Percentiles rank a stretch among this genome's conserved stretches.
These are phyloP conservation scores for Verticillium nubilum DNA, from an alignment of 2,329 filamentous ascomycete genomes.

Conservation along the genomic window DNA sequence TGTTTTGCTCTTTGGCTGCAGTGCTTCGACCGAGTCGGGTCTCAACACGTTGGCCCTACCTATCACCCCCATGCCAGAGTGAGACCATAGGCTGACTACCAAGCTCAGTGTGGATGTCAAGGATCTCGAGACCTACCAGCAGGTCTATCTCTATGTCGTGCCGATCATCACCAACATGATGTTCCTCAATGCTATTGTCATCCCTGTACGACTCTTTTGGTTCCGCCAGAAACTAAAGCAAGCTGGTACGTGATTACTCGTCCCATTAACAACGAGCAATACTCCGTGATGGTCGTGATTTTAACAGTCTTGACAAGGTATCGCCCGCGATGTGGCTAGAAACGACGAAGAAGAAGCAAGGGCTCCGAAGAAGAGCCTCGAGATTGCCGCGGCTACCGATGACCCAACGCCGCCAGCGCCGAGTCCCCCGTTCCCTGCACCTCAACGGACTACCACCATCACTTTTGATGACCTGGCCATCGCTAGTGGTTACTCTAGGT, in stretches of 20 bases:
- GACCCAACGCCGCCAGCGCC: neutral
- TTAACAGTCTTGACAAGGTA: neutral
- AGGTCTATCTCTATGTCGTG: slow-evolving; percentile 43
- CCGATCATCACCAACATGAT: slow-evolving; percentile 41
- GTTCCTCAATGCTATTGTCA: slow-evolving; percentile 44
- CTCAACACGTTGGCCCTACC: slow-evolving; percentile 36
- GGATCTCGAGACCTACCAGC: slow-evolving; percentile 41
- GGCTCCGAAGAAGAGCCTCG: neutral
- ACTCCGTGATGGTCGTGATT: neutral
- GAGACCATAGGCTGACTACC: neutral
- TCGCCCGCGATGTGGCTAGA: neutral
- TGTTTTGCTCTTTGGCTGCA: slow-evolving; percentile 44
- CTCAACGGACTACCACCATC: neutral
- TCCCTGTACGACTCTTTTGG: slow-evolving; percentile 41
- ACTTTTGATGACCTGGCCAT: neutral
- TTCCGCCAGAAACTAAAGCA: slow-evolving; percentile 33
- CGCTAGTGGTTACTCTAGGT: neutral
- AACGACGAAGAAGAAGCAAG: neutral
- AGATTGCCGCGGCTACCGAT: neutral
- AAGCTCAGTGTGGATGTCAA: slow-evolving; percentile 41
- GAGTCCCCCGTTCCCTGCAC: neutral
- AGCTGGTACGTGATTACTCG: slow-evolving; percentile 19
- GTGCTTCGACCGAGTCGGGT: slow-evolving; percentile 43
- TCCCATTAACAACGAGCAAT: no score
- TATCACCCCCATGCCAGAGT: neutral